Evolutionary conservation across 495 filamentous ascomycete species (phyloP).

Genomic region (Lophiotrema nucula): DNA sequence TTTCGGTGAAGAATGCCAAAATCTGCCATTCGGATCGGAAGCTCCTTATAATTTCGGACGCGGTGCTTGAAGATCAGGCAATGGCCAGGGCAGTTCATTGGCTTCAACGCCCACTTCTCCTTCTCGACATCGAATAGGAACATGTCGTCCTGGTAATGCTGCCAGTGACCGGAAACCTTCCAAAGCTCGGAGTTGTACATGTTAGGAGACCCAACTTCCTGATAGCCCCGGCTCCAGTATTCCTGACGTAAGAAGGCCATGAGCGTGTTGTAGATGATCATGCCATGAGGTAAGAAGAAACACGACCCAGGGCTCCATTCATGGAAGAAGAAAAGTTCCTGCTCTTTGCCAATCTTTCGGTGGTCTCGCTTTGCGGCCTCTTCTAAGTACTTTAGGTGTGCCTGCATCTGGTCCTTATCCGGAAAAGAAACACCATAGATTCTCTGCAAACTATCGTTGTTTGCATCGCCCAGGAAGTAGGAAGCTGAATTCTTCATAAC

Average conservation of each 20-base stretch:
- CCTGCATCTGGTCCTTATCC: slow-evolving; percentile 88
- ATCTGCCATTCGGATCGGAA: slow-evolving; percentile 87
- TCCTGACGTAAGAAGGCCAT: slow-evolving; percentile 75
- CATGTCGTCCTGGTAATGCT: slow-evolving; percentile 96
- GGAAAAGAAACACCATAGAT: slow-evolving; percentile 97
- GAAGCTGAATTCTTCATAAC: slow-evolving; percentile 96
- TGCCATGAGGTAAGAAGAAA: slow-evolving; percentile 91
- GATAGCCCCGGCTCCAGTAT: slow-evolving; percentile 91
- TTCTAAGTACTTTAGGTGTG: slow-evolving; percentile 88
- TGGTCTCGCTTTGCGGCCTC: slow-evolving; percentile 97
- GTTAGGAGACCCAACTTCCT: slow-evolving; percentile 93
- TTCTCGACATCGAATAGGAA: slow-evolving; percentile 91
- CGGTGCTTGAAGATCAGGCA: slow-evolving; percentile 74
- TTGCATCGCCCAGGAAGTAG: slow-evolving; percentile 91
- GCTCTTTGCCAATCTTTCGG: slow-evolving; percentile 82
- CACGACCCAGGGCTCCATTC: slow-evolving; percentile 87
- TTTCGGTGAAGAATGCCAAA: slow-evolving; percentile 95
- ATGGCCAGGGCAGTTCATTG: slow-evolving; percentile 97
- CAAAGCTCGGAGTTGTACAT: slow-evolving; percentile 90
- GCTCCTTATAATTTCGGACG: slow-evolving; percentile 79
- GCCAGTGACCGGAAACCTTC: slow-evolving; percentile 94
- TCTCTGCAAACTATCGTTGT: slow-evolving; percentile 90
- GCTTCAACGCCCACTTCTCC: slow-evolving; percentile 81
- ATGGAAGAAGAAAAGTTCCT: slow-evolving; percentile 96
- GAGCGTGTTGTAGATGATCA: slow-evolving; percentile 85